Base-by-base conservation (phyloP, 2,329 filamentous ascomycete species). In the Ilyonectria mors-panacis region DNA sequence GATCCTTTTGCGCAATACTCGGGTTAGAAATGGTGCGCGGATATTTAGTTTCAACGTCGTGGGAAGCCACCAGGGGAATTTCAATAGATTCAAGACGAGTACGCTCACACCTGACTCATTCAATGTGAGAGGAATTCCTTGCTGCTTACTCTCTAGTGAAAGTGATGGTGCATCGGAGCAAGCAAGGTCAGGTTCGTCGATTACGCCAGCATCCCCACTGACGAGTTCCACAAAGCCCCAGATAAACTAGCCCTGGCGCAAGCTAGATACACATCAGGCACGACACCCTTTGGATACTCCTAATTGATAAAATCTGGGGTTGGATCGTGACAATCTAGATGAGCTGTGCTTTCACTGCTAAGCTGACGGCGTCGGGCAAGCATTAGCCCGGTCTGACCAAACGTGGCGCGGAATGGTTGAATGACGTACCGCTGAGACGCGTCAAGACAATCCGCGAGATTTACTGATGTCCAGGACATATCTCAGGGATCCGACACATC, bases 1-100 rank as follows among this genome's bases (percentile, higher is more conserved):
- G 90, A 92, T 78, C 86, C 87, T 0, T 92, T 90, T 81, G 85
- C 86, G 5, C 28, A 59, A 17, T 45, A 65, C n/a, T 23, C 23
- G 42, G 42, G 28, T 33, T 26, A 10, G 19, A 35, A 51, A 53
- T n/a, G 10, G 12, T 5, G n/a, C 2, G n/a, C n/a, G n/a, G 7
- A 30, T n/a, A 19, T 12, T 28, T 10, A 17, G 7, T 33, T 33
- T 42, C n/a, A 8, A 42, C 7, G 3, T 42, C 15, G 17, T 3
- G 39, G 39, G n/a, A 8, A 7, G 5, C 15, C 39, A 9, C 23
- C 2, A 17, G 15, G 15, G 15, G 8, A 42, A n/a, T 42, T n/a
- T 42, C 39, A n/a, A 42, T n/a, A 42, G 17, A 42, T n/a, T n/a
- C 17, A 42, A 42, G 15, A n/a, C 15, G 17, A 8, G 3, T 9